Percentiles rank a stretch among this genome's conserved stretches.
Conservation (phyloP, 2,329 filamentous ascomycete species). For the Neocatenulostroma microsporum region DNA sequence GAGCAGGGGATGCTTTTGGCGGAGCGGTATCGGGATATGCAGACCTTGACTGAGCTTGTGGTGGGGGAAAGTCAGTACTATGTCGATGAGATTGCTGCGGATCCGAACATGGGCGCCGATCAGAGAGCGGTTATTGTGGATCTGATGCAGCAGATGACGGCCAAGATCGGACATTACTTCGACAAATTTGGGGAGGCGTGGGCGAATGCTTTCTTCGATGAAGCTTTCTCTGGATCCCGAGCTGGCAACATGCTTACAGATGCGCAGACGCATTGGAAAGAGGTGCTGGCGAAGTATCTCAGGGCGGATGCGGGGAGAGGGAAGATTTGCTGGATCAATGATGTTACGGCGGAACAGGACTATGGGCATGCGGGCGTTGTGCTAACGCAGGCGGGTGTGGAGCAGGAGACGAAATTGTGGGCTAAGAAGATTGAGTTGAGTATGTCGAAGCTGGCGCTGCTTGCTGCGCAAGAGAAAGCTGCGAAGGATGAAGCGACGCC, state of each 20-base stretch:
- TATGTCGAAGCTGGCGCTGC: conserved; percentile 64
- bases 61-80: conserved; percentile 38
- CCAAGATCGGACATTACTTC: conserved; percentile 48
- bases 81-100: conserved; percentile 30
- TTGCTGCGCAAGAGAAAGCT: conserved; percentile 60
- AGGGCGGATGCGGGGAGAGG: conserved; percentile 62
- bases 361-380: conserved; percentile 65
- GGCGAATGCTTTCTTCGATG: conserved; percentile 71
- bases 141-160: conserved; percentile 31
- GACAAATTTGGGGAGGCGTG: conserved; percentile 58
- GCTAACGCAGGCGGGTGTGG: conserved; percentile 61
- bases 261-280: conserved; percentile 58
- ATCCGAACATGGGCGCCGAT: conserved; percentile 19
- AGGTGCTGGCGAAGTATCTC: conserved; percentile 70
- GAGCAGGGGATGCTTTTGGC: conserved; percentile 53
- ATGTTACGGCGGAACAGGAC: conserved; percentile 68
- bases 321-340: conserved; percentile 91
- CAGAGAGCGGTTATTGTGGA: conserved; percentile 2
- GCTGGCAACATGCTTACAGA: conserved; percentile 55
- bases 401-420: conserved; percentile 74
- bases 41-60: conserved; percentile 50
- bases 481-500: background rate
- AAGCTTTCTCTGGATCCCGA: conserved; percentile 57
- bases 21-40: conserved; percentile 56
- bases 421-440: conserved; percentile 89